phyloP scores from a whole-genome alignment of 345 rosid species.

The Hevea brasiliensis region DNA sequence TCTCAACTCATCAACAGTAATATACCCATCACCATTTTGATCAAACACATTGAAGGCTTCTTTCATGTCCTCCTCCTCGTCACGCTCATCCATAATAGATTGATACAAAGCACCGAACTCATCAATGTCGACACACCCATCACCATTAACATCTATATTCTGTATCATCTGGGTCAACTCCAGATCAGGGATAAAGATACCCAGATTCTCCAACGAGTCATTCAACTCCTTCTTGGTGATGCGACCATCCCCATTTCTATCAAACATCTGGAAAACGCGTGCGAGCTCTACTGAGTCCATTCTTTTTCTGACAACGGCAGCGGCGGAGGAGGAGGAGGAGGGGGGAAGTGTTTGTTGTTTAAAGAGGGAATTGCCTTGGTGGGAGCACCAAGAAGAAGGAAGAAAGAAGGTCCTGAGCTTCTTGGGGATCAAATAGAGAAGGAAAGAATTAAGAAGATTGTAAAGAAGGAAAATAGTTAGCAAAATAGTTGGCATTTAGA shows the following conservation, averaged over 20 bases:
- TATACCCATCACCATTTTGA: constrained; percentile 79
- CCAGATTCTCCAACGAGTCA: constrained; percentile 64
- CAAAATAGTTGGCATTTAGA: constrained; percentile 35
- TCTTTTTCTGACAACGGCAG: background rate
- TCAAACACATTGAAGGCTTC: constrained; percentile 93
- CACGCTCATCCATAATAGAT: constrained; percentile 47
- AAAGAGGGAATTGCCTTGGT: constrained; percentile 1
- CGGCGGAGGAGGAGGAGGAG: background rate
- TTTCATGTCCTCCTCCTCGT: constrained; percentile 66
- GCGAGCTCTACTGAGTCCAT: constrained; percentile 61
- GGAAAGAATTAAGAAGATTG: constrained; percentile 42
- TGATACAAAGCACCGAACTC: constrained; percentile 68
- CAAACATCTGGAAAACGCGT: constrained; percentile 79
- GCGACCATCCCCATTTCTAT: constrained; percentile 70
- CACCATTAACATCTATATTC: constrained; percentile 27
- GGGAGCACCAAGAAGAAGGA: constrained; percentile 38
- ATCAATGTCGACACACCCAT: constrained; percentile 51
- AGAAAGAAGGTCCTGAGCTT: constrained; percentile 47
- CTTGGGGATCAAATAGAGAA: constrained; percentile 51
- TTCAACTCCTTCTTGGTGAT: constrained; percentile 65
- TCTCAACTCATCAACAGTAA: constrained; percentile 73
- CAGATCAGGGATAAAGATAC: constrained; percentile 58
- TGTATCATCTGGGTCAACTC: constrained; percentile 47
- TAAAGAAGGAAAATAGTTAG: constrained; percentile 44
- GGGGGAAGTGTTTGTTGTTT: background rate